These are phyloP conservation scores for Alternaria sp. DNA, from an alignment of 2,329 filamentous ascomycete genomes.

Conservation along the genomic window DNA sequence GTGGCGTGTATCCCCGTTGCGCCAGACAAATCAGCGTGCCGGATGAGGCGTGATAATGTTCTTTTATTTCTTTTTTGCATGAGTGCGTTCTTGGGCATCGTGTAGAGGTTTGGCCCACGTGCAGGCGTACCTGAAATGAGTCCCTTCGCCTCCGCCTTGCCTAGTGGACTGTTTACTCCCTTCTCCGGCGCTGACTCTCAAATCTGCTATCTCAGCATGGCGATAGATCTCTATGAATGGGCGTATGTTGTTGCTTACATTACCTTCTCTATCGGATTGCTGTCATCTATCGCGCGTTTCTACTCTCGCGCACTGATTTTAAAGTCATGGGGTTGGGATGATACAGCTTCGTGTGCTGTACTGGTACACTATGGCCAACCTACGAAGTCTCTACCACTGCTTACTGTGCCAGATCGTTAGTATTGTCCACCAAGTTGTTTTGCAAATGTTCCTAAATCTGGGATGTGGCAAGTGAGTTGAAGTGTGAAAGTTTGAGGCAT, in stretches of 20 bases:
- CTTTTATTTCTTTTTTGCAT: neutral
- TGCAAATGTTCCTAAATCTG: neutral
- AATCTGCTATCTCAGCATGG: neutral
- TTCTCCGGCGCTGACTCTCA: neutral
- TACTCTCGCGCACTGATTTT: conserved; percentile 8
- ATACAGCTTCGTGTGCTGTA: neutral
- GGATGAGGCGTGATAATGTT: neutral
- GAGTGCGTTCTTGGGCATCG: neutral
- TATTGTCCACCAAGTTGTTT: neutral
- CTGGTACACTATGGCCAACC: neutral
- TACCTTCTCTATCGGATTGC: neutral
- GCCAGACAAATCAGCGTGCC: neutral
- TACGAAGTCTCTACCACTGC: neutral
- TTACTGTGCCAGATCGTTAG: neutral
- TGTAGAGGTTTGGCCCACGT: no score
- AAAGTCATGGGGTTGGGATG: conserved; percentile 12
- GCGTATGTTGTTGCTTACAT: neutral
- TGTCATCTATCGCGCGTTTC: conserved; percentile 7
- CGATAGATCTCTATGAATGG: neutral
- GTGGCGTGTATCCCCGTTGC: neutral
- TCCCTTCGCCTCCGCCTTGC: neutral
- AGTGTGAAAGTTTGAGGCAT: neutral
- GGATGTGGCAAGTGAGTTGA: neutral
- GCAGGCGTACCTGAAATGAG: neutral
- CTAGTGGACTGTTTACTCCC: neutral